A percentile compares a stretch with the other conserved stretches of the same genome.
Conservation (phyloP, 192 early-diverging fungal genomes). For the Podila epicladia region DNA sequence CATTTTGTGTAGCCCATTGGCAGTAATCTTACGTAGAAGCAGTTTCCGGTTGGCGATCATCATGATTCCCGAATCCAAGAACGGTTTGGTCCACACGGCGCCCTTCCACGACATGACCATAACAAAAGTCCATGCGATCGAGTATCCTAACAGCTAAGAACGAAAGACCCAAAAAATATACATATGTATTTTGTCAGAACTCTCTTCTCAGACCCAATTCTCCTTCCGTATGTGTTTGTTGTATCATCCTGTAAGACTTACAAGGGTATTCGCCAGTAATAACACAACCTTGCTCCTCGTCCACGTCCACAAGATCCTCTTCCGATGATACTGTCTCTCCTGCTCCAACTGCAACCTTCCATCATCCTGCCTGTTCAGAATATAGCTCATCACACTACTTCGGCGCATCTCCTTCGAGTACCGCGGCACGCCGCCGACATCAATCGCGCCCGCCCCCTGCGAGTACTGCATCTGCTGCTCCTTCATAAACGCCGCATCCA, state of each 20-base stretch:
- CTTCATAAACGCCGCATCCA: constrained; percentile 10
- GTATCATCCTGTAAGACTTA: constrained; percentile 18
- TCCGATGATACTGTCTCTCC: constrained; percentile 15
- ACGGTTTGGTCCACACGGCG: constrained; percentile 21
- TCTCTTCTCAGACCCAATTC: background rate
- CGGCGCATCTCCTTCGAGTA: background rate
- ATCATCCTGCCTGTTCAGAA: constrained; percentile 32
- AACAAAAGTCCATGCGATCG: constrained; percentile 33
- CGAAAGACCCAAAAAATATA: background rate
- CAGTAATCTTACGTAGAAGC: constrained; percentile 23
- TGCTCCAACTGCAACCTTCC: constrained; percentile 30
- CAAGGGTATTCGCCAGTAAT: constrained; percentile 56
- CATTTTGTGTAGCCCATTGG: background rate
- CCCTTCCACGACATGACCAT: constrained; percentile 42
- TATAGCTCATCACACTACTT: background rate
- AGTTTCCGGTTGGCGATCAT: constrained; percentile 22
- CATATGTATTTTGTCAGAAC: constrained; percentile 5
- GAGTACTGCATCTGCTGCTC: constrained; percentile 8
- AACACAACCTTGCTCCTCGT: constrained; percentile 56
- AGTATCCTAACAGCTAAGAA: constrained; percentile 47
- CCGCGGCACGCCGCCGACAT: no score
- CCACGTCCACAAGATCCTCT: constrained; percentile 29
- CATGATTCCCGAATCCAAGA: constrained; percentile 43
- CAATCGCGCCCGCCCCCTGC: no score
- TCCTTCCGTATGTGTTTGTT: constrained; percentile 1